Conservation (phyloP, 805 yeast genomes). For the Saccharomycopsis guyanensis region DNA sequence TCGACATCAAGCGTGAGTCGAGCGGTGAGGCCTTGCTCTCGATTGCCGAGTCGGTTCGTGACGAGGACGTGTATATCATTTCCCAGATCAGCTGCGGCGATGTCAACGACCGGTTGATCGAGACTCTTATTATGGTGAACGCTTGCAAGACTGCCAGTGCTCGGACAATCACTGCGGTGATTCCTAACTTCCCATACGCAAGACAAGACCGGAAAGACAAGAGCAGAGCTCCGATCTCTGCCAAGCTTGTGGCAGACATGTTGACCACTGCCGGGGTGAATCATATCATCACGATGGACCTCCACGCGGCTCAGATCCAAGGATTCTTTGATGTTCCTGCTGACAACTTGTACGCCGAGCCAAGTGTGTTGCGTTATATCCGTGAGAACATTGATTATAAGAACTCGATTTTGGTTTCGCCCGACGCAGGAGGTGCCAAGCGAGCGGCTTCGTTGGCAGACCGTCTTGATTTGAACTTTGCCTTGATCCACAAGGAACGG, state of each 20-base stretch:
- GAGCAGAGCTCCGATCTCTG: constrained; percentile 93
- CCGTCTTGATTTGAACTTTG: constrained; percentile 83
- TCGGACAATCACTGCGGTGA: constrained; percentile 84
- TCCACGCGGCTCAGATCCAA: constrained; percentile 96
- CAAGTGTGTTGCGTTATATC: constrained; percentile 77
- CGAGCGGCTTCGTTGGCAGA: constrained; percentile 94
- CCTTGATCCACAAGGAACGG: constrained; percentile 93
- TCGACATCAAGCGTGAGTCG: constrained; percentile 78
- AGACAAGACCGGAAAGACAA: constrained; percentile 97
- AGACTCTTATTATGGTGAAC: constrained; percentile 79
- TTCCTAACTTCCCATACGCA: constrained; percentile 95
- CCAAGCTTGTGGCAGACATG: constrained; percentile 86
- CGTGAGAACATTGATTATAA: constrained; percentile 49
- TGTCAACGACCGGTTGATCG: constrained; percentile 82
- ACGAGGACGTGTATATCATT: constrained; percentile 78
- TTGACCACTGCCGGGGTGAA: constrained; percentile 90
- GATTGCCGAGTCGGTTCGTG: constrained; percentile 82
- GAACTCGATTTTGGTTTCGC: constrained; percentile 78
- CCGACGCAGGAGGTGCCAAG: constrained; percentile 99
- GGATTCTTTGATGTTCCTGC: constrained; percentile 95
- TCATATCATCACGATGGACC: constrained; percentile 93
- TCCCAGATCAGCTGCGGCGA: constrained; percentile 76
- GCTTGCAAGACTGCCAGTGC: constrained; percentile 97
- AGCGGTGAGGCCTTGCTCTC: constrained; percentile 86
- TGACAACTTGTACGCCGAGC: constrained; percentile 93